phyloP scores from a whole-genome alignment of 2,329 filamentous ascomycete species.

The Neonectria magnoliae region DNA sequence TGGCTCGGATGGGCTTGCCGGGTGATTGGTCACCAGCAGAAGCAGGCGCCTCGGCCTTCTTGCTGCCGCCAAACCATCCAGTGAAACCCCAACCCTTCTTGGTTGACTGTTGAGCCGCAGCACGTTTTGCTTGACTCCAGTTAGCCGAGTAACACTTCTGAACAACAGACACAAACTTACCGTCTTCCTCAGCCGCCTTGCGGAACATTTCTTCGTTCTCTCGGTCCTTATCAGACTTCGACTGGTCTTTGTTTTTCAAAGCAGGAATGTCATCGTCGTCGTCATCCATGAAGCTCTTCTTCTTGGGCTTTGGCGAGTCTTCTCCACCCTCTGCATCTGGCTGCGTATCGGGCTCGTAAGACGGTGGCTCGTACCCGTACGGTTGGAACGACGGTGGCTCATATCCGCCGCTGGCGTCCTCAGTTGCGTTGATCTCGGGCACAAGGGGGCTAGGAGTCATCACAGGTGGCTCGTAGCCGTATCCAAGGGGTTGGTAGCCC shows the following conservation, averaged over 20 bases:
- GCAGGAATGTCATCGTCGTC: slow-evolving; percentile 77
- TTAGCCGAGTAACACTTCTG: slow-evolving; percentile 22
- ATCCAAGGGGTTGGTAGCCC: slow-evolving; percentile 58
- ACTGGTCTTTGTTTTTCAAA: slow-evolving; percentile 63
- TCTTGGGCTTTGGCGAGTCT: slow-evolving; percentile 69
- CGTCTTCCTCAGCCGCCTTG: slow-evolving; percentile 81
- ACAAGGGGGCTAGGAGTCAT: slow-evolving; percentile 39
- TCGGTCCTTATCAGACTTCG: slow-evolving; percentile 74
- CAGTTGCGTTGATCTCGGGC: slow-evolving; percentile 30
- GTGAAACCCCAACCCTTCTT: slow-evolving; percentile 84
- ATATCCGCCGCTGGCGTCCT: slow-evolving; percentile 58
- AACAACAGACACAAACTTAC: slow-evolving; percentile 53
- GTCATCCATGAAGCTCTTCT: slow-evolving; percentile 84
- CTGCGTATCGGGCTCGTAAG: slow-evolving; percentile 63
- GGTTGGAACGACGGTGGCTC: slow-evolving; percentile 72
- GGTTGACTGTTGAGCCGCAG: slow-evolving; percentile 55
- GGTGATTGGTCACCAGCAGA: slow-evolving; percentile 52
- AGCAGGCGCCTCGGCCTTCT: slow-evolving; percentile 57
- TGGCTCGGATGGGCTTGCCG: slow-evolving; percentile 83
- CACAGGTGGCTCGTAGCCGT: slow-evolving; percentile 63
- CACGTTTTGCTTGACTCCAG: slow-evolving; percentile 65
- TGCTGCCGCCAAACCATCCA: slow-evolving; percentile 84
- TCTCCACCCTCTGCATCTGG: slow-evolving; percentile 53
- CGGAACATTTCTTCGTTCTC: slow-evolving; percentile 88
- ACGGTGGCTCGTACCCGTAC: slow-evolving; percentile 66